Conservation (phyloP, 108 stramenopile genomes). For the Pseudonitzschia pungens region DNA sequence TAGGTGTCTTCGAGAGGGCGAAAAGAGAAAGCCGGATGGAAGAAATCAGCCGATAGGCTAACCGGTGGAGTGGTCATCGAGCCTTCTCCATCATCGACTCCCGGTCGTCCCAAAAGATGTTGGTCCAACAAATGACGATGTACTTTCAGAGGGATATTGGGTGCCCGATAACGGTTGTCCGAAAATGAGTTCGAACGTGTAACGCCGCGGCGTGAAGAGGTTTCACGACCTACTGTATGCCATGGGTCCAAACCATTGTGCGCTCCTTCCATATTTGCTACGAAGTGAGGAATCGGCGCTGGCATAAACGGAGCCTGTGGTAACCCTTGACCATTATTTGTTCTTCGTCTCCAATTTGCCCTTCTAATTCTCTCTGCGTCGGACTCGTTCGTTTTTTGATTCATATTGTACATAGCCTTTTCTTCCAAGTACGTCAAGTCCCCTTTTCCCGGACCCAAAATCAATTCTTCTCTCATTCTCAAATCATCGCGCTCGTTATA, state of each 20-base stretch:
- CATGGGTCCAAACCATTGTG: not conserved
- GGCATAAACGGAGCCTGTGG: conserved; percentile 6
- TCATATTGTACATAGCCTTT: conserved; percentile 47
- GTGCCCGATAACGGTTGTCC: conserved; percentile 20
- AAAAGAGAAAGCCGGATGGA: conserved; percentile 58
- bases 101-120: conserved; percentile 50
- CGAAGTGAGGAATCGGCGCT: not conserved
- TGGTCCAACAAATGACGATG: conserved; percentile 83
- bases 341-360: conserved; percentile 20
- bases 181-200: conserved; percentile 32
- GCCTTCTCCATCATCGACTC: conserved; percentile 55
- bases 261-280: not conserved
- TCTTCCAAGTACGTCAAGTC: conserved; percentile 69
- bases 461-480: conserved; percentile 18
- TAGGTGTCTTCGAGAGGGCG: not conserved
- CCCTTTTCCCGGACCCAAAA: not conserved
- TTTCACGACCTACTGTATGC: not conserved
- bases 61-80: conserved; percentile 48
- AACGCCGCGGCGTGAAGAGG: not conserved
- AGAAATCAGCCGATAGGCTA: conserved; percentile 74
- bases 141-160: conserved; percentile 51
- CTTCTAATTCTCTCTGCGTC: conserved; percentile 6
- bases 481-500: conserved; percentile 23
- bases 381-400: not conserved
- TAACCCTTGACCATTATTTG: conserved; percentile 1